Evolutionary conservation across 2,329 filamentous ascomycete genomes (phyloP).

Genomic region (Phaeomoniella chlamydospora): DNA sequence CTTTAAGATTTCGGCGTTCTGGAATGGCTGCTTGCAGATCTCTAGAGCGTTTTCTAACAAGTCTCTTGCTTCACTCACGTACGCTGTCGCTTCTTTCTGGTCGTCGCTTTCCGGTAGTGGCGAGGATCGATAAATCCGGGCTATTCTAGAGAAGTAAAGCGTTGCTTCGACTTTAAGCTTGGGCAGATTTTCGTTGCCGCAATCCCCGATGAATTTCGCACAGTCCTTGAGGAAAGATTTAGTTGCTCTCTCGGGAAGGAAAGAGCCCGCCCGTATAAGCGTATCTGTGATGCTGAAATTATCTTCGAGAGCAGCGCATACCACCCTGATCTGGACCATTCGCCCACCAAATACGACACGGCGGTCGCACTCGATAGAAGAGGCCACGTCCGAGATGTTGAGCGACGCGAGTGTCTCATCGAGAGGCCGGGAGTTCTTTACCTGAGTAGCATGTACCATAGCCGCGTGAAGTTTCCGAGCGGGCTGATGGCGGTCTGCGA

Average conservation of each 20-base stretch:
- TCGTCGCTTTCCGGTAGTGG: conserved; percentile 3
- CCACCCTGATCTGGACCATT: conserved; percentile 15
- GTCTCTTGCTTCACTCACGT: conserved; percentile 6
- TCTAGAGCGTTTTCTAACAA: conserved; percentile 14
- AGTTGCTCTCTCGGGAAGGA: background rate
- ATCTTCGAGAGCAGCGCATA: conserved; percentile 16
- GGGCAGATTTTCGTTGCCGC: conserved; percentile 16
- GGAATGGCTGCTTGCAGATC: conserved; percentile 19
- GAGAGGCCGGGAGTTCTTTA: conserved; percentile 6
- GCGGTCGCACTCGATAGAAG: conserved; percentile 13
- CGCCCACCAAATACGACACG: conserved; percentile 15
- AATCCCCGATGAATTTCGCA: conserved; percentile 15
- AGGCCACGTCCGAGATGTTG: conserved; percentile 7
- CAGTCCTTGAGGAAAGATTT: conserved; percentile 15
- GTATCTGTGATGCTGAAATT: conserved; percentile 13
- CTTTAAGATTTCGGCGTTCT: conserved; percentile 12
- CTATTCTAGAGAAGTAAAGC: conserved; percentile 18
- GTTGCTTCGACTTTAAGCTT: conserved; percentile 22
- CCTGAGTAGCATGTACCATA: conserved; percentile 11
- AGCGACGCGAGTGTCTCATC: conserved; percentile 10
- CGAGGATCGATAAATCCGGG: conserved; percentile 12
- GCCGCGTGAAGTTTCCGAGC: conserved; percentile 21
- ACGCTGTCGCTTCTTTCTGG: conserved; percentile 9
- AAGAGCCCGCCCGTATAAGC: conserved; percentile 1
- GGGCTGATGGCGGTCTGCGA: too few relatives aligned